Evolutionary conservation across 2,329 filamentous ascomycete species (phyloP).

Genomic region (Fusarium palustre): DNA sequence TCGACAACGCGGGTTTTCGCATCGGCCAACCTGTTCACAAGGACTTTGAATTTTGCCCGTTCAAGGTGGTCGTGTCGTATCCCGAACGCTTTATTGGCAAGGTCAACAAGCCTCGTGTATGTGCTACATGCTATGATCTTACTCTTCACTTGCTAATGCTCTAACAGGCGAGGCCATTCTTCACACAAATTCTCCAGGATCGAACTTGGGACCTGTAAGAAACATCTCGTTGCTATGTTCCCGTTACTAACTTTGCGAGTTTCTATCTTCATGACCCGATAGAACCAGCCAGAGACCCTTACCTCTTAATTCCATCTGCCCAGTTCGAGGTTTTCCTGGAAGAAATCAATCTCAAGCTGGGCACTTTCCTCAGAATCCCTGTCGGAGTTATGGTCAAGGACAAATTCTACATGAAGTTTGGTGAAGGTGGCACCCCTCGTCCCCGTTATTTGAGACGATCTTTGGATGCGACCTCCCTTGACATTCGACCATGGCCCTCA

Average conservation of each 20-base stretch:
- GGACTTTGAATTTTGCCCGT: constrained; percentile 59
- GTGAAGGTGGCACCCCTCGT: constrained; percentile 66
- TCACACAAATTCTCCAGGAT: constrained; percentile 68
- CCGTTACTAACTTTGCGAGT: constrained; percentile 54
- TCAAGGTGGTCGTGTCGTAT: constrained; percentile 67
- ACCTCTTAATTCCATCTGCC: constrained; percentile 74
- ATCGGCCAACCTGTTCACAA: constrained; percentile 43
- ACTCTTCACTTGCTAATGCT: constrained; percentile 22
- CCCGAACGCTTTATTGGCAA: constrained; percentile 69
- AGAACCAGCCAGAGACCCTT: constrained; percentile 59
- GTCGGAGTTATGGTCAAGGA: constrained; percentile 56
- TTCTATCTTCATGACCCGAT: constrained; percentile 74
- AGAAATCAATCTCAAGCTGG: constrained; percentile 71
- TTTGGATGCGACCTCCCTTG: constrained; percentile 53
- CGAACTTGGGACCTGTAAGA: constrained; percentile 82
- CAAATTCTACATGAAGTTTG: constrained; percentile 73
- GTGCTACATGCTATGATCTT: constrained; percentile 35
- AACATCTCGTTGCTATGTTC: background rate
- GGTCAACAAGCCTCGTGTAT: constrained; percentile 61
- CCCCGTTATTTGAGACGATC: constrained; percentile 76
- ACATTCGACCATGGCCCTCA: constrained; percentile 53
- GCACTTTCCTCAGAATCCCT: constrained; percentile 69
- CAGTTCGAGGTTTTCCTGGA: constrained; percentile 75
- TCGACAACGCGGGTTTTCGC: constrained; percentile 43
- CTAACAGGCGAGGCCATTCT: constrained; percentile 61